Evolutionary conservation across 202 grass and related monocot species (phyloP).

Genomic region (Musa balbisiana): DNA sequence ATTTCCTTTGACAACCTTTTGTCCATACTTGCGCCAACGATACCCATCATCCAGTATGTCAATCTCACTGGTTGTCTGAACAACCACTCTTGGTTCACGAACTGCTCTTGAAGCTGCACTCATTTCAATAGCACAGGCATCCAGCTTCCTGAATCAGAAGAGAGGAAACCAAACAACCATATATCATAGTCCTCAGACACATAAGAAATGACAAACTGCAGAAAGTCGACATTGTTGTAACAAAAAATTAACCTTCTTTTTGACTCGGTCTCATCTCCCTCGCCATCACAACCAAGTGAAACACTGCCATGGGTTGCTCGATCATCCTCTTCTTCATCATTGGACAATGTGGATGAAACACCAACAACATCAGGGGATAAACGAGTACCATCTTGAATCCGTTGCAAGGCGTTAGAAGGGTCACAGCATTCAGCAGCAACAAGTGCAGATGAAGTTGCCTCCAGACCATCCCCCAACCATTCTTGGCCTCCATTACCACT

Average conservation of each 20-base stretch:
- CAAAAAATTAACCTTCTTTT: constrained; percentile 62
- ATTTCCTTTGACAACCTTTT: constrained; percentile 99
- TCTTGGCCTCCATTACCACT: constrained; percentile 35
- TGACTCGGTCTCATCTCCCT: constrained; percentile 84
- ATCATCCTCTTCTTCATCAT: constrained; percentile 56
- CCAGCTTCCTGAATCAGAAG: constrained; percentile 57
- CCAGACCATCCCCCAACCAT: constrained; percentile 32
- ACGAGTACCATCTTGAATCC: constrained; percentile 14
- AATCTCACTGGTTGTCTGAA: constrained; percentile 87
- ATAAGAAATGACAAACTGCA: constrained; percentile 12
- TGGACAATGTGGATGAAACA: constrained; percentile 67
- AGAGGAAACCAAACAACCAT: constrained; percentile 2
- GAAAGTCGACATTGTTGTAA: neutral
- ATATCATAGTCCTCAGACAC: constrained; percentile 1
- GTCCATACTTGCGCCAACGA: constrained; percentile 97
- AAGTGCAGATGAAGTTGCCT: constrained; percentile 31
- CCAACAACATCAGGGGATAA: constrained; percentile 29
- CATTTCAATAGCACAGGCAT: constrained; percentile 72
- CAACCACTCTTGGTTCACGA: constrained; percentile 82
- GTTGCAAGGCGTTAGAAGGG: constrained; percentile 25
- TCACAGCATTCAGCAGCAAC: constrained; percentile 33
- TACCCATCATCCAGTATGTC: constrained; percentile 97
- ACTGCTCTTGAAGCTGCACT: constrained; percentile 63
- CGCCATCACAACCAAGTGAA: constrained; percentile 45
- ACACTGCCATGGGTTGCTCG: constrained; percentile 49